phyloP scores from a whole-genome alignment of 495 filamentous ascomycete species.

The Penicillium egyptiacum region DNA sequence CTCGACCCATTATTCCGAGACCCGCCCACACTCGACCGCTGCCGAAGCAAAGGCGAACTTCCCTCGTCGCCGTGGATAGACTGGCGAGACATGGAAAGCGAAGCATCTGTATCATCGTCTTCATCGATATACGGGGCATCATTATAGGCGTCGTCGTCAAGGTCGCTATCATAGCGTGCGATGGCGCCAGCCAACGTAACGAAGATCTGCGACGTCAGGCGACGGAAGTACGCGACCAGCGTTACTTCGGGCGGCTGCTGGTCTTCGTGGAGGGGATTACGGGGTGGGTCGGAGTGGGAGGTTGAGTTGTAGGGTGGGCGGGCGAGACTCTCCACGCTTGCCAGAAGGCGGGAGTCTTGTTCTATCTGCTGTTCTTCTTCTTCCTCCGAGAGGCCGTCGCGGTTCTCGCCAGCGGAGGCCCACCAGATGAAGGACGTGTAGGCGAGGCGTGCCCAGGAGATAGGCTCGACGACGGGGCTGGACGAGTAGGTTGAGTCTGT shows the following conservation, averaged over 20 bases:
- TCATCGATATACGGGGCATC: conserved; percentile 23
- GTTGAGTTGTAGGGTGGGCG: conserved; percentile 34
- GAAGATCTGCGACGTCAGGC: conserved; percentile 72
- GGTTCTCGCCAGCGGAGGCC: conserved; percentile 90
- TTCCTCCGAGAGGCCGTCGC: conserved; percentile 49
- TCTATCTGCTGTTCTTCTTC: conserved; percentile 46
- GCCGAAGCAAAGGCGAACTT: conserved; percentile 29
- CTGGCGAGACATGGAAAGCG: conserved; percentile 31
- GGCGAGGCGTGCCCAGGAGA: conserved; percentile 85
- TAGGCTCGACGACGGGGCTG: conserved; percentile 64
- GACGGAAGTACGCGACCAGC: conserved; percentile 89
- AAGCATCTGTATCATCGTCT: conserved; percentile 22
- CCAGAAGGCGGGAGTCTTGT: conserved; percentile 44
- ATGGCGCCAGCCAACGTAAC: conserved; percentile 59
- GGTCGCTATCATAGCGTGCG: conserved; percentile 49
- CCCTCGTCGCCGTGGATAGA: conserved; percentile 34
- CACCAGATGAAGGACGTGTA: conserved; percentile 97
- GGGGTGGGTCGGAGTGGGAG: conserved; percentile 12
- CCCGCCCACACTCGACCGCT: conserved; percentile 16
- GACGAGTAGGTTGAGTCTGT: conserved; percentile 49
- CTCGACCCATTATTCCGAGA: conserved; percentile 3
- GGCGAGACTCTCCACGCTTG: conserved; percentile 42
- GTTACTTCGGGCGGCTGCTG: conserved; percentile 63
- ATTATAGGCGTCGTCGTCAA: conserved; percentile 13
- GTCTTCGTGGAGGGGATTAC: conserved; percentile 41